Conservation (phyloP, 768 basidiomycete species). For the Sistotremastrum niveocremeum region DNA sequence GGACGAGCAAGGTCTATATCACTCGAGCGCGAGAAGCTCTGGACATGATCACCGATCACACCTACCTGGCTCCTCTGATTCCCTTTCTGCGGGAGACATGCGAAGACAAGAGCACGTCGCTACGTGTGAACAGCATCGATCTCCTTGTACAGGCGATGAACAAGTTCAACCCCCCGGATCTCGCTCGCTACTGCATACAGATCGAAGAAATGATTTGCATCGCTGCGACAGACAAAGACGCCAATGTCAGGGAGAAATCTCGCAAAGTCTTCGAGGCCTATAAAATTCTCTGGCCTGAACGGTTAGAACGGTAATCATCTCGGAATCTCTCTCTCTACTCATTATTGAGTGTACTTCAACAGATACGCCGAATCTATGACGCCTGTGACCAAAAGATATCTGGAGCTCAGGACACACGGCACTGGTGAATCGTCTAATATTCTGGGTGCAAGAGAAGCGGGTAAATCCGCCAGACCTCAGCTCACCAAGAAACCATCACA, state of each 20-base stretch:
- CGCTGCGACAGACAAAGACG: constrained; percentile 59
- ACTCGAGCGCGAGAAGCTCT: constrained; percentile 52
- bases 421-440: not conserved
- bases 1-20: constrained; percentile 69
- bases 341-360: constrained; percentile 3
- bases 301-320: constrained; percentile 49
- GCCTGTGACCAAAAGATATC: constrained; percentile 64
- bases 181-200: constrained; percentile 59
- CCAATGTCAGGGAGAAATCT: constrained; percentile 58
- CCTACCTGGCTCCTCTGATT: constrained; percentile 52
- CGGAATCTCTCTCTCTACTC: constrained; percentile 1
- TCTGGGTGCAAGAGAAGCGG: constrained; percentile 1
- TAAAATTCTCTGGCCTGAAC: constrained; percentile 48
- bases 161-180: constrained; percentile 64
- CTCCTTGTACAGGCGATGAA: constrained; percentile 52
- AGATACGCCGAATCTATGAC: constrained; percentile 67
- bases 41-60: constrained; percentile 45
- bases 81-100: constrained; percentile 43
- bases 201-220: constrained; percentile 57
- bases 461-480: too few relatives aligned
- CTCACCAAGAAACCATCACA: too few relatives aligned
- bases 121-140: constrained; percentile 55
- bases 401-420: constrained; percentile 30
- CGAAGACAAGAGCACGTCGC: constrained; percentile 54
- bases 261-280: constrained; percentile 68